A percentile compares a stretch with the other conserved stretches of the same genome.
Conservation (phyloP, 495 filamentous ascomycete genomes). For the Podospora conica region DNA sequence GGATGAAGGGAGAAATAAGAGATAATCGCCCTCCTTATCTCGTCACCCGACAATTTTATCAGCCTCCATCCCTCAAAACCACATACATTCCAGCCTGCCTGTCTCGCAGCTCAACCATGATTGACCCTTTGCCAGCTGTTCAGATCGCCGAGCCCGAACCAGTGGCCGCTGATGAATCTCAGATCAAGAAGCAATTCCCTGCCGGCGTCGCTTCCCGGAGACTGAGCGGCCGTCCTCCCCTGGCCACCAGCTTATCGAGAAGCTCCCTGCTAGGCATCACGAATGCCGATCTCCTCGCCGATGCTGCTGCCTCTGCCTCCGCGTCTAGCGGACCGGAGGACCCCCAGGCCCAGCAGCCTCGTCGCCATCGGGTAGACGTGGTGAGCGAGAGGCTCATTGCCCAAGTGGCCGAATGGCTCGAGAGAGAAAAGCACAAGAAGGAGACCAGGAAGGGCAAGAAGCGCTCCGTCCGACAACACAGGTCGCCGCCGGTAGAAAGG, state of each 20-base stretch:
- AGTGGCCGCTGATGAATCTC: conserved; percentile 30
- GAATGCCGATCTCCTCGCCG: conserved; percentile 24
- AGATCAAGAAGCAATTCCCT: conserved; percentile 40
- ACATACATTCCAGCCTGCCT: background rate
- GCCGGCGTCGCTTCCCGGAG: conserved; percentile 32
- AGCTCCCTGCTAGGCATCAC: conserved; percentile 33
- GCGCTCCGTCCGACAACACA: conserved; percentile 26
- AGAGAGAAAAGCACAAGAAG: conserved; percentile 64
- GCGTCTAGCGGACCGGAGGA: conserved; percentile 27
- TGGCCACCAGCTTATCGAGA: conserved; percentile 30
- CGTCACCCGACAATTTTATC: background rate
- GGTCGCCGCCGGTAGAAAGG: conserved; percentile 23
- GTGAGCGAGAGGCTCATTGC: conserved; percentile 51
- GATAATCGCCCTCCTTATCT: background rate
- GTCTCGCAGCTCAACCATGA: background rate
- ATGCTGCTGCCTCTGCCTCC: conserved; percentile 16
- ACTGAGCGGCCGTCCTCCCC: conserved; percentile 36
- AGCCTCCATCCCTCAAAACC: background rate
- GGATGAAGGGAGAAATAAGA: background rate
- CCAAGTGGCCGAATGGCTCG: conserved; percentile 74
- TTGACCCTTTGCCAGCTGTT: conserved; percentile 34
- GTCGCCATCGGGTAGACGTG: conserved; percentile 32
- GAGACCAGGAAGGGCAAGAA: conserved; percentile 44
- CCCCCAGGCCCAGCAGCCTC: conserved; percentile 25
- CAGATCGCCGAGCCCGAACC: conserved; percentile 44